Base-by-base conservation (phyloP, 2,329 filamentous ascomycete species). In the Calonectria pauciramosa region DNA sequence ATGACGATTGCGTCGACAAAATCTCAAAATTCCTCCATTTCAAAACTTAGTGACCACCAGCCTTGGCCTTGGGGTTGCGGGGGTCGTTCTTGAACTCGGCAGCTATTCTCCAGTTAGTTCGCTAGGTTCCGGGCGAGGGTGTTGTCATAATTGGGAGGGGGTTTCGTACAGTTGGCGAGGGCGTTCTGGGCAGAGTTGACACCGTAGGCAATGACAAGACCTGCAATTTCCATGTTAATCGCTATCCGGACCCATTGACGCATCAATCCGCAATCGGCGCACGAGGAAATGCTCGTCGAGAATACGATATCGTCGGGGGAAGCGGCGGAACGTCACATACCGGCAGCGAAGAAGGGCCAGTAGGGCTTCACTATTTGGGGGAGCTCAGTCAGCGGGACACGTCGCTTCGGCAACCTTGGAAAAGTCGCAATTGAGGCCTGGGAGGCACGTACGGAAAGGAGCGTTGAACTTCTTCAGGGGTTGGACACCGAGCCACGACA, bases 1-100 rank as follows among this genome's bases (percentile, higher is more conserved):
- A 77, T 77, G 74, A 80, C 79, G 80, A 75, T 71, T 79, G 79
- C 75, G 71, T 77, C 70, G 72, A 76, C 77, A 74, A 79, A 79
- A 76, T 76, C 77, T 75, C 71, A 73, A 78, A 63, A 70, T 78
- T 75, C 70, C 75, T 73, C 72, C 70, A 72, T 69, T 52, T 74
- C 66, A 47, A 63, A 68, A 68, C 71, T 84, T 90, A 91, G 84
- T 91, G 89, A 71, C 82, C 83, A 60, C 83, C 84, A 71, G 84
- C 80, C 86, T 88, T 90, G 80, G 86, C 87, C 82, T 90, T 89
- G 80, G 93, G 93, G 92, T 98, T 98, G 87, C 96, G 93, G 80
- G 96, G 95, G 88, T 99, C 96, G 90, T 98, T 97, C 93, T 96
- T 97, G 92, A 92, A 98, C 90, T 99, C 95, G 82, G 94, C 95